A percentile compares a stretch with the other conserved stretches of the same genome.
Evolutionary conservation across 2,329 filamentous ascomycete species (phyloP).

Genomic region (Hymenoscyphus salicellus): DNA sequence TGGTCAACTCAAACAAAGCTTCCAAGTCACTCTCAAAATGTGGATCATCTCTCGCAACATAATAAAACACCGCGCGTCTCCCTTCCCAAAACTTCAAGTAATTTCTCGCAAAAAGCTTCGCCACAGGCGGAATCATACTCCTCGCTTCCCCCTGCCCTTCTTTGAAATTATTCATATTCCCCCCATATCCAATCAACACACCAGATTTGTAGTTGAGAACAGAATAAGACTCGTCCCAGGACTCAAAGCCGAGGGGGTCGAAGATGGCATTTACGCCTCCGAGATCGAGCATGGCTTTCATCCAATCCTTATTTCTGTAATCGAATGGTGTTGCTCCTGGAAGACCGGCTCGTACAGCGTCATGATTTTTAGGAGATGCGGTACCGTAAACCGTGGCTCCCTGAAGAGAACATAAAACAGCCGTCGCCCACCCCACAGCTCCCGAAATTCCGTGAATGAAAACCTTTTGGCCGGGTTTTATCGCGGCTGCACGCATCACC

Average conservation of each 20-base stretch:
- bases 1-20: constrained; percentile 5
- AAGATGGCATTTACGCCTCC: constrained; percentile 11
- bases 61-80: constrained; percentile 5
- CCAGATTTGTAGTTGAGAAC: background rate
- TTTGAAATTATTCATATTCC: constrained; percentile 8
- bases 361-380: constrained; percentile 10
- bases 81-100: constrained; percentile 16
- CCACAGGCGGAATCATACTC: background rate
- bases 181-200: constrained; percentile 10
- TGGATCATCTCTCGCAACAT: constrained; percentile 7
- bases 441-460: constrained; percentile 14
- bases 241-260: constrained; percentile 12
- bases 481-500: constrained; percentile 2
- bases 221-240: constrained; percentile 13
- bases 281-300: constrained; percentile 3
- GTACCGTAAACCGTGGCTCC: constrained; percentile 11
- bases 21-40: constrained; percentile 6
- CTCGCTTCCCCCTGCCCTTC: background rate
- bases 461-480: constrained; percentile 9
- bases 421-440: constrained; percentile 8
- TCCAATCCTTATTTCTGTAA: constrained; percentile 15
- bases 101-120: constrained; percentile 12
- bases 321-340: constrained; percentile 8
- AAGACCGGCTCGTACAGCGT: background rate
- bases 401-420: background rate